Conservation (phyloP, 768 basidiomycete species). For the Mycena maculata region DNA sequence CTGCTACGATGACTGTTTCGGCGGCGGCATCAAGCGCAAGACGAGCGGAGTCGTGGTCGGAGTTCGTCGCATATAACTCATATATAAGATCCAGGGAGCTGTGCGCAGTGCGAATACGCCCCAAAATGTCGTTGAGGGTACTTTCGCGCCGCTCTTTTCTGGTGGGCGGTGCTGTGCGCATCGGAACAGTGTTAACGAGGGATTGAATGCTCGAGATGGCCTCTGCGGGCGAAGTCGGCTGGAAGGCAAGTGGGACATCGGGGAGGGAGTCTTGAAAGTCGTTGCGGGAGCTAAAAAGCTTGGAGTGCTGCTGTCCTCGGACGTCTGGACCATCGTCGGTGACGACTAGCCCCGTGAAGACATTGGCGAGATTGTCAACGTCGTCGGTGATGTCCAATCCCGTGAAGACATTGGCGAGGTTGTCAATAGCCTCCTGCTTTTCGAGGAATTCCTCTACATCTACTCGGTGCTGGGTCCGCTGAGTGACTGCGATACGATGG, state of each 20-base stretch:
- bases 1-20: slow-evolving; percentile 19
- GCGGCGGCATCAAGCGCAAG: slow-evolving; percentile 25
- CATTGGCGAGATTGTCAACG: slow-evolving; percentile 9
- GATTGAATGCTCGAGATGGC: slow-evolving; percentile 20
- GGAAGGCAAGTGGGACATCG: slow-evolving; percentile 20
- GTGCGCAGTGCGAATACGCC: slow-evolving; percentile 21
- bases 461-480: slow-evolving; percentile 2
- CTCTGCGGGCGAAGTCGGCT: slow-evolving; percentile 18
- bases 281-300: slow-evolving; percentile 28
- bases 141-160: slow-evolving; percentile 22
- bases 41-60: slow-evolving; percentile 23
- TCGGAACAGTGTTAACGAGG: slow-evolving; percentile 9
- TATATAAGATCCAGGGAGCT: slow-evolving; percentile 12
- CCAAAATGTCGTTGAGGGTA: slow-evolving; percentile 20
- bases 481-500: background rate
- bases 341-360: slow-evolving; percentile 14
- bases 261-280: slow-evolving; percentile 20
- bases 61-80: slow-evolving; percentile 12
- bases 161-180: slow-evolving; percentile 15
- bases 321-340: slow-evolving; percentile 23
- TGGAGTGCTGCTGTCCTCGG: slow-evolving; percentile 28
- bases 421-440: background rate
- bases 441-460: slow-evolving; percentile 5
- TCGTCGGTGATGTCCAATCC: slow-evolving; percentile 9
- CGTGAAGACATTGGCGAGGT: background rate